A percentile compares a stretch with the other conserved stretches of the same genome.
These are phyloP conservation scores for Tylopilus plumbeoviolaceoides DNA, from an alignment of 768 basidiomycete species.

Conservation along the genomic window DNA sequence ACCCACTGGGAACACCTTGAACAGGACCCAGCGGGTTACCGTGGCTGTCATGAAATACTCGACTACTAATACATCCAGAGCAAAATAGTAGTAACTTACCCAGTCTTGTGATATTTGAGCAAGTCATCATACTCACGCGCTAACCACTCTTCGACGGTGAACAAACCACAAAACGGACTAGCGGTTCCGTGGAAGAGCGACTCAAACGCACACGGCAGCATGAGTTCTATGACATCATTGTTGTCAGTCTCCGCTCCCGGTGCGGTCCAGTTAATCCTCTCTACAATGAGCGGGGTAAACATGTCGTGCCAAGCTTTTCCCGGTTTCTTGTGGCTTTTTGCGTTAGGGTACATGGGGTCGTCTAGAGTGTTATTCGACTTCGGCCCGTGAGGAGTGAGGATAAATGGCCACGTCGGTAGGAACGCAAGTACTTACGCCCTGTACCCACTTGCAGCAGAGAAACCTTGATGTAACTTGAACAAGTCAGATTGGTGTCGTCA, in stretches of 20 bases:
- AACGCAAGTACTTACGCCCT: too few relatives aligned
- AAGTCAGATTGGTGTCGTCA: background rate
- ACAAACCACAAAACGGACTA: constrained; percentile 75
- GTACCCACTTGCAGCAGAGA: constrained; percentile 35
- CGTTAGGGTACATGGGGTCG: constrained; percentile 59
- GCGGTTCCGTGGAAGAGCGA: constrained; percentile 47
- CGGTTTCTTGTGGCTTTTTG: constrained; percentile 41
- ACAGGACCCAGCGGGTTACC: constrained; percentile 68
- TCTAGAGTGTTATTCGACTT: constrained; percentile 68
- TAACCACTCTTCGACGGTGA: constrained; percentile 57
- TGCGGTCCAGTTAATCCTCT: constrained; percentile 55
- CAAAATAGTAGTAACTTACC: constrained; percentile 38
- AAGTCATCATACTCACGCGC: constrained; percentile 73
- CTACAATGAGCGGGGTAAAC: constrained; percentile 53
- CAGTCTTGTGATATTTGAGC: constrained; percentile 74
- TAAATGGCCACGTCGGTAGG: too few relatives aligned
- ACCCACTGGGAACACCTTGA: constrained; percentile 85
- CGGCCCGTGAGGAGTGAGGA: too few relatives aligned
- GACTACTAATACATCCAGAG: background rate
- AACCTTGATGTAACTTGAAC: constrained; percentile 48
- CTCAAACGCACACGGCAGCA: constrained; percentile 79
- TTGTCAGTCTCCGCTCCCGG: constrained; percentile 58
- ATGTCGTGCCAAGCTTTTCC: constrained; percentile 50
- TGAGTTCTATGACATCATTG: constrained; percentile 53
- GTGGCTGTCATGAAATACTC: constrained; percentile 39